Evolutionary conservation across 257 asterid species (phyloP), one percentile per base, ranked within the genome.

Genomic region (Gentiana straminea): DNA sequence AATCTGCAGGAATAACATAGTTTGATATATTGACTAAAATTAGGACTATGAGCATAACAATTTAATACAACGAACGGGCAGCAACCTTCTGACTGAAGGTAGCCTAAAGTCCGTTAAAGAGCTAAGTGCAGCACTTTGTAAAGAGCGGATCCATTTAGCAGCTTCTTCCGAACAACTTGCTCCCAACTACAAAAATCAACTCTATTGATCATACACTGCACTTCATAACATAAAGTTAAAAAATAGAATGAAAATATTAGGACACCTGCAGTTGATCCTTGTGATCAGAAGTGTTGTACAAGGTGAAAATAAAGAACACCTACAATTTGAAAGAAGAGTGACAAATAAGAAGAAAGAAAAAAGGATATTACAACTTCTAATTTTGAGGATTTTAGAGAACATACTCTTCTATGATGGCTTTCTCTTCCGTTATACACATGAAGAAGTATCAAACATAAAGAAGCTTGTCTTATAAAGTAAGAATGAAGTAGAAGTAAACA

Each of bases 81-180:
- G 84, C 87, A 85, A n/a, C 68, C 69, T 83, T 68, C 95, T 75
- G 52, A 58, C 70, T 47, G 89, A 83, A 64, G 70, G 70, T 65
- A 73, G 62, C 24, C 47, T 35, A 51, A 72, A 54, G 63, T 66
- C 71, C 37, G 64, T 79, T 55, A 58, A 72, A 2, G 89, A 86
- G 38, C 77, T 81, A 46, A 76, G 61, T 46, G 94, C 94, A 57
- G 72, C 76, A 39, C 73, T 75, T 64, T 81, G 84, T 72, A 89
- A 74, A 70, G 85, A 82, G 46, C 46, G 75, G 46, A 83, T 85
- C 97, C 97, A 89, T 59, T 54, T 63, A 37, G 89, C 86, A 9
- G 95, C 95, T 62, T 85, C 95, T 75, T 89, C 97, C 2, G 97
- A 83, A 77, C 95, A 83, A 46, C 68, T 76, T n/a, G 94, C 81